These are phyloP conservation scores for Yamadazyma membranifaciens DNA, from an alignment of 1,139 yeast genomes.

Conservation along the genomic window DNA sequence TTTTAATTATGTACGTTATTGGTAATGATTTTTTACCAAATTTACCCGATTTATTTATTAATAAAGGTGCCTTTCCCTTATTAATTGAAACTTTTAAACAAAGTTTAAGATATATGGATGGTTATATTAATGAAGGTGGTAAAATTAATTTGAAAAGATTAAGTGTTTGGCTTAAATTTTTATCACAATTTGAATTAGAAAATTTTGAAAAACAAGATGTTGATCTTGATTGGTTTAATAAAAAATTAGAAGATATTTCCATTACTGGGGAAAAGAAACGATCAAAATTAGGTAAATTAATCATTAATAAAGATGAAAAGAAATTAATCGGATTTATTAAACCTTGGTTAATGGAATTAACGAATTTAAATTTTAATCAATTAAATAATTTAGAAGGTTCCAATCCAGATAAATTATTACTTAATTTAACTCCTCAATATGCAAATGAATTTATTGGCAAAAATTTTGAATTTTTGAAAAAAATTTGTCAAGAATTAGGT, in stretches of 20 bases:
- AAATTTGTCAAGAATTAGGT: conserved; percentile 66
- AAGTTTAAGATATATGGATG: conserved; percentile 71
- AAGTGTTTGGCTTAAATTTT: conserved; percentile 67
- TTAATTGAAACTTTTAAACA: conserved; percentile 84
- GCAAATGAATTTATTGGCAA: conserved; percentile 47
- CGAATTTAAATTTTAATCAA: conserved; percentile 26
- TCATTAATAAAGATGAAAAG: conserved; percentile 72
- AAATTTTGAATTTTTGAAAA: conserved; percentile 59
- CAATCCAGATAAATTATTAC: conserved; percentile 33
- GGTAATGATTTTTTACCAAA: conserved; percentile 99
- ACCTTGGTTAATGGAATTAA: conserved; percentile 63
- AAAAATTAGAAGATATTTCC: conserved; percentile 77
- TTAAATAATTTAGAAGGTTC: conserved; percentile 39
- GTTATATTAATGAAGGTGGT: conserved; percentile 84
- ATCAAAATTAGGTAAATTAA: conserved; percentile 60
- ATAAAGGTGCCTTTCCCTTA: conserved; percentile 94
- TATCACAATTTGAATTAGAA: conserved; percentile 74
- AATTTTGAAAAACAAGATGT: conserved; percentile 78
- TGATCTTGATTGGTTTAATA: conserved; percentile 90
- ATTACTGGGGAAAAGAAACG: conserved; percentile 69
- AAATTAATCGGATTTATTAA: conserved; percentile 57
- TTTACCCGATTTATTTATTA: conserved; percentile 87
- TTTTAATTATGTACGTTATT: conserved; percentile 86
- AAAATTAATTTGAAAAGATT: conserved; percentile 72
- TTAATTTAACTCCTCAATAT: conserved; percentile 29